These are phyloP conservation scores for Parsonsia alboflavescens DNA, from an alignment of 257 asterid genomes.

Conservation along the genomic window DNA sequence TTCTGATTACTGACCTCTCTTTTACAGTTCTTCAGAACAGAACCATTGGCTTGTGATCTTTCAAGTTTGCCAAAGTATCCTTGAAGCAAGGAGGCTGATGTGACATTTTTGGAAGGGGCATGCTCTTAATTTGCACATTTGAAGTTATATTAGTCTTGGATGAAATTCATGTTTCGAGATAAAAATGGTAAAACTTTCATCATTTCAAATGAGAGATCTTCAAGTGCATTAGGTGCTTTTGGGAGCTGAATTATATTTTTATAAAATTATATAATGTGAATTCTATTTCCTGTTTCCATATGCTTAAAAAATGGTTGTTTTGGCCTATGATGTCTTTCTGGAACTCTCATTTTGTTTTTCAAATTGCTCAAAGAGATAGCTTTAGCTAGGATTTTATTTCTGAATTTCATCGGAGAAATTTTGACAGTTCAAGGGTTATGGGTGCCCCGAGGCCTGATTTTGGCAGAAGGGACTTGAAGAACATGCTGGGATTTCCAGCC, in stretches of 20 bases:
- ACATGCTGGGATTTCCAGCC: too few relatives aligned
- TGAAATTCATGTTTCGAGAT: too few relatives aligned
- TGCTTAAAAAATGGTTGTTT: too few relatives aligned
- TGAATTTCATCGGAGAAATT: too few relatives aligned
- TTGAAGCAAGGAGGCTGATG: conserved; percentile 50
- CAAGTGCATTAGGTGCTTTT: not conserved
- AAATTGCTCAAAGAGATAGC: not conserved
- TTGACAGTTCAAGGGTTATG: too few relatives aligned
- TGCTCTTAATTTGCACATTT: not conserved
- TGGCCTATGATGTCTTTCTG: too few relatives aligned
- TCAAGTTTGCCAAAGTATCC: conserved; percentile 54
- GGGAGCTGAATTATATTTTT: not conserved
- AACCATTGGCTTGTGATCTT: conserved; percentile 58
- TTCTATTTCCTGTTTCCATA: too few relatives aligned
- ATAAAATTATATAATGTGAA: not conserved
- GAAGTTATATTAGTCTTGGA: not conserved
- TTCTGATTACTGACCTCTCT: not conserved
- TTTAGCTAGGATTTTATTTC: not conserved
- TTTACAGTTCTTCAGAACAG: conserved; percentile 42
- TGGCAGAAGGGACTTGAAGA: too few relatives aligned
- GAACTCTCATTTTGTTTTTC: too few relatives aligned
- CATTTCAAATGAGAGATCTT: not conserved
- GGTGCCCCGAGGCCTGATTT: too few relatives aligned
- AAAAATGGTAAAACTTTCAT: not conserved
- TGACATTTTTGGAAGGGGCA: conserved; percentile 43